Evolutionary conservation across 164 flowering plant species (phyloP), one percentile per base, ranked within the genome.

Genomic region (Dillenia suffruticosa): DNA sequence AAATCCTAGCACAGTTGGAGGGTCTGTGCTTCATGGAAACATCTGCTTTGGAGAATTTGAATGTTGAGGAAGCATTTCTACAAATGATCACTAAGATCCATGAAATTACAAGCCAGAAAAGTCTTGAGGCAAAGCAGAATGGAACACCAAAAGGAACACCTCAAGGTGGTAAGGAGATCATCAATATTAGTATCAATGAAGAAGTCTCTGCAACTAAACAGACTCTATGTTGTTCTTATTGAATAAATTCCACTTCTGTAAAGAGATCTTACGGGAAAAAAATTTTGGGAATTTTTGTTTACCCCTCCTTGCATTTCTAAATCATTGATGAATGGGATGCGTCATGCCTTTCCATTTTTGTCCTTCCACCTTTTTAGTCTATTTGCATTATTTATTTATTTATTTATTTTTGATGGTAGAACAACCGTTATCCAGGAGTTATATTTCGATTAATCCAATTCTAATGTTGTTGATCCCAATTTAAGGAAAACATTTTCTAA

Each of bases 11-110:
- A 3, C 87, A 86, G 65, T 49, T 44, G 0, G 90, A 88, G 69
- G 79, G 75, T 0, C 54, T 90, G 6, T 83, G 68, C 51, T 90
- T 90, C 79, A 74, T 83, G 79, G 90, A 85, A 56, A 86, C 91
- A 1, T 86, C 91, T 9, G 88, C 88, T 0, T 19, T 74, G 55
- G 77, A 82, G 62, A 81, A 78, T 54, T 16, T 73, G n/a, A 84
- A 85, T 56, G 95, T 88, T 8, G 89, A 84, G 46, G 86, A 81
- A 52, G 90, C 94, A 2, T 88, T 87, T 61, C 50, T 82, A 3
- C 72, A 79, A 10, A 80, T 90, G 87, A 76, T 87, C 51, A 63
- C 57, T 0, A 75, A 72, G 63, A 90, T 90, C 46, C 79, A 81
- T 60, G 75, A 78, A 14, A 57, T 83, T 48, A 67, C 68, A 3